Conservation (phyloP, 2,329 filamentous ascomycete genomes). For the Parascedosporium putredinis region DNA sequence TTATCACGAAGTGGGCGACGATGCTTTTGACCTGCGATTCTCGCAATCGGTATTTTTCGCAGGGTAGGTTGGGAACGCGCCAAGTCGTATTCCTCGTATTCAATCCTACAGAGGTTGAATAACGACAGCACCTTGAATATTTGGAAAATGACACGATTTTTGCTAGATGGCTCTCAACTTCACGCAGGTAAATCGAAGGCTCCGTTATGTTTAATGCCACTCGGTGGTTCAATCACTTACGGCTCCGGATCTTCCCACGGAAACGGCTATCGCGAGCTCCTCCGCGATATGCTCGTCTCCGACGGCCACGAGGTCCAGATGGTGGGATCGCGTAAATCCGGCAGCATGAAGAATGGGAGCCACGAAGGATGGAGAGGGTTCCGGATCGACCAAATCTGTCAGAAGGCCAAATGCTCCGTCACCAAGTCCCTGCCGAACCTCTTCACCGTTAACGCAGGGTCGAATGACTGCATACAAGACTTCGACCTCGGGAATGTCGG, state of each 20-base stretch:
- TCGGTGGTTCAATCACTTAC: constrained; percentile 27
- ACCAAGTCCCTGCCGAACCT: constrained; percentile 22
- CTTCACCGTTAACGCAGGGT: constrained; percentile 26
- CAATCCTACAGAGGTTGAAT: too few relatives aligned
- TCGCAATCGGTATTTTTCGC: too few relatives aligned
- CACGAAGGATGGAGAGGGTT: constrained; percentile 27
- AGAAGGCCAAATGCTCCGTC: constrained; percentile 18
- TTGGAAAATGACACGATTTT: too few relatives aligned
- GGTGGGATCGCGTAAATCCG: constrained; percentile 24
- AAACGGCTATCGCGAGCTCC: constrained; percentile 24
- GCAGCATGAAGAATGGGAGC: constrained; percentile 24
- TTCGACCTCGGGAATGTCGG: constrained; percentile 18
- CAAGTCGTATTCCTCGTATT: too few relatives aligned
- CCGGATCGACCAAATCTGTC: constrained; percentile 22
- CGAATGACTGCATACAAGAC: constrained; percentile 27
- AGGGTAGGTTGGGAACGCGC: too few relatives aligned
- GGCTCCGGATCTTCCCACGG: constrained; percentile 21
- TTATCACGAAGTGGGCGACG: too few relatives aligned
- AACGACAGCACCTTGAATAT: too few relatives aligned
- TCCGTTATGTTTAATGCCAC: constrained; percentile 24
- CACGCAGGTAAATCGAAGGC: too few relatives aligned
- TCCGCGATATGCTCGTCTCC: constrained; percentile 21
- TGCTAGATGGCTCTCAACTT: too few relatives aligned
- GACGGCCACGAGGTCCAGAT: constrained; percentile 22
- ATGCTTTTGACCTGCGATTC: too few relatives aligned